Evolutionary conservation across 192 early-diverging fungal genomes (phyloP), one percentile per base, ranked within the genome.

Genomic region (Podochytrium sp.): DNA sequence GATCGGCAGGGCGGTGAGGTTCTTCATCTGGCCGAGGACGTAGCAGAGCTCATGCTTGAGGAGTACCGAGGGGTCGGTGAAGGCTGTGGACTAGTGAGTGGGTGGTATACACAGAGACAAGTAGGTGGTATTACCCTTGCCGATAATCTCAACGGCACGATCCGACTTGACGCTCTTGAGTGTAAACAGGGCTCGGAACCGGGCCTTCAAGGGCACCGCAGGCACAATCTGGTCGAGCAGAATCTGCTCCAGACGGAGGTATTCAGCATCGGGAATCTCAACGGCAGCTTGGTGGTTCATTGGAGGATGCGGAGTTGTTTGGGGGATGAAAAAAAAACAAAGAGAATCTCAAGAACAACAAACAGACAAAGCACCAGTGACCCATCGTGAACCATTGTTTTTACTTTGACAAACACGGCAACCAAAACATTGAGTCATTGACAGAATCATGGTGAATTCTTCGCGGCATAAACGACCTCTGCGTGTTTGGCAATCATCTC

Each of bases 11-110:
- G 97, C 96, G 12, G 84, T 78, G 23, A 83, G 82, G 76, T 94
- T 93, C 74, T 90, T 87, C 89, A 96, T 98, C 83, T 99, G 97
- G 68, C 97, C 97, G 43, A 99, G 79, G 58, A 93, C 93, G 84
- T 98, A 99, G 56, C 95, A 95, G 42, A 99, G 80, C 80, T 99
- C 97, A 75, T 99, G 97, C 80, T 95, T 93, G 65, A 99, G 86
- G 32, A 99, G 83, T 40, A 90, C 92, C 43, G 95, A 96, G 37
- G 92, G 88, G 72, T 92, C 94, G 49, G 78, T 76, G 69, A 95
- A 92, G 18, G 84, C 87, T 85, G 85, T 67, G 0, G 69, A 1
- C 30, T 43, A 3, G 52, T 70, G 27, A 16, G 60, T 62, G 16
- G 60, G 14, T 40, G 38, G 7, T 62, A 35, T 12, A 38, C 7